A percentile compares a stretch with the other conserved stretches of the same genome.
These are phyloP conservation scores for Boechera retrofracta DNA, from an alignment of 345 rosid genomes.

Conservation along the genomic window DNA sequence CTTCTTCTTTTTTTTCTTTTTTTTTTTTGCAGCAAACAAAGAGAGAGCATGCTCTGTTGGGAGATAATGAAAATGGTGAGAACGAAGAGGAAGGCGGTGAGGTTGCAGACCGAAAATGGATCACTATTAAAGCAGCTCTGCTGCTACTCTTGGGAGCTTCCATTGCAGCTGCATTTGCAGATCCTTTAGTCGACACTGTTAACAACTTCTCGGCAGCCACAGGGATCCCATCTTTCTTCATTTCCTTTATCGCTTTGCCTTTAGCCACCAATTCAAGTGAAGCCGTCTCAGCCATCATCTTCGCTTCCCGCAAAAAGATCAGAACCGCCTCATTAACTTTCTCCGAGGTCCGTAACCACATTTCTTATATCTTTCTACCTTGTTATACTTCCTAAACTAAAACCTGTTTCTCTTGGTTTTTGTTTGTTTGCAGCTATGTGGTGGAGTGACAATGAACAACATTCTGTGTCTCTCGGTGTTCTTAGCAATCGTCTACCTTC, in stretches of 20 bases:
- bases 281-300: slow-evolving; percentile 91
- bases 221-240: slow-evolving; percentile 94
- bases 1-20: not conserved
- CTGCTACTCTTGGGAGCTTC: slow-evolving; percentile 74
- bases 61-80: slow-evolving; percentile 65
- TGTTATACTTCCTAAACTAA: not conserved
- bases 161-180: slow-evolving; percentile 93
- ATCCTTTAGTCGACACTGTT: slow-evolving; percentile 93
- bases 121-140: slow-evolving; percentile 65
- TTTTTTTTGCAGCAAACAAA: slow-evolving; percentile 65
- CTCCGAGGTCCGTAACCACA: slow-evolving; percentile 27
- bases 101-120: slow-evolving; percentile 61
- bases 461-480: slow-evolving; percentile 90
- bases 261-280: slow-evolving; percentile 95
- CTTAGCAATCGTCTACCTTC: slow-evolving; percentile 73
- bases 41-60: slow-evolving; percentile 71
- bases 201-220: slow-evolving; percentile 88
- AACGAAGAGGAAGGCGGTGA: slow-evolving; percentile 52
- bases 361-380: slow-evolving; percentile 9
- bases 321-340: slow-evolving; percentile 87
- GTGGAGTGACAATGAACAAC: slow-evolving; percentile 92
- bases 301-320: slow-evolving; percentile 76
- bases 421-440: slow-evolving; percentile 73
- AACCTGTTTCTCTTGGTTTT: slow-evolving; percentile 16
- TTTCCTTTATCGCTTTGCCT: slow-evolving; percentile 90